Evolutionary conservation across 208 protist species (phyloP), one percentile per base, ranked within the genome.

Genomic region (Crithidia sp.): DNA sequence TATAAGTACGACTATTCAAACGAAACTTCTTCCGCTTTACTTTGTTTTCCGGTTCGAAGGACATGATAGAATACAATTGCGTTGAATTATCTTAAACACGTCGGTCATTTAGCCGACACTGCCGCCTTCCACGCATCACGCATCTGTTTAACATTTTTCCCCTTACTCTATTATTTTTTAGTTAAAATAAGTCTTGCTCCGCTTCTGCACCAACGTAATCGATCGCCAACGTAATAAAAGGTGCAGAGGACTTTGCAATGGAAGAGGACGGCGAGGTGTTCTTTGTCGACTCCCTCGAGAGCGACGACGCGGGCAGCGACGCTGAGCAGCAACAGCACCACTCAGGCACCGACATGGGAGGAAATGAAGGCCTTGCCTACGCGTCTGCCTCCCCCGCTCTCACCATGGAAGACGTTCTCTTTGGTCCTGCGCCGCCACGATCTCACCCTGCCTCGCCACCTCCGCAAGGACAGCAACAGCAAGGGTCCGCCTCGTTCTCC

Each of bases 331-430:
- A 54, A 54, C 64, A 36, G 52, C 37, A 1, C 28, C 28, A 28
- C 28, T 0, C 28, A 28, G 28, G 28, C 1, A 28, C 28, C 28
- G 28, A 28, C 28, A 28, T 28, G 28, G 28, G 52, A 59, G 7
- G 52, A 37, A 12, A 45, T 19, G 49, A 67, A 28, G 7, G 43
- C 53, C 44, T 28, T 28, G 53, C 37, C 47, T 41, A 45, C 56
- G 36, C 14, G 4, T 5, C 56, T 3, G 6, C 17, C 19, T 0
- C 56, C 2, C 3, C 50, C 5, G 53, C 74, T 4, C 61, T 53
- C 4, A 69, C 74, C 9, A 79, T 79, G 74, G 74, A 79, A n/a
- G 61, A 61, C 36, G 17, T 79, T 7, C 37, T 79, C 9, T 79
- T 65, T 56, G 44, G 53, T 19, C 67, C 60, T 7, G 44, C 64